phyloP scores from a whole-genome alignment of 1,139 yeast genomes.

The Pichia sp. region DNA sequence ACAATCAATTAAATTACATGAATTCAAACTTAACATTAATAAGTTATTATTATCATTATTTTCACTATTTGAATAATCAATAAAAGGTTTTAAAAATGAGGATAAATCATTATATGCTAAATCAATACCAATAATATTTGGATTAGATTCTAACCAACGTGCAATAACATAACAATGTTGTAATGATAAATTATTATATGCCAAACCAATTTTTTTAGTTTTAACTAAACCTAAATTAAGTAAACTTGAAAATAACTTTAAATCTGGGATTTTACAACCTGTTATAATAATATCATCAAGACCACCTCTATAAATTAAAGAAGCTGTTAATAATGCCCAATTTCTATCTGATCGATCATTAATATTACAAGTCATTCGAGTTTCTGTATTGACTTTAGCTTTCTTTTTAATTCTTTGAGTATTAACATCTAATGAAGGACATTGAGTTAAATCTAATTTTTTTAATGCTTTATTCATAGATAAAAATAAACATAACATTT shows the following conservation, averaged over 20 bases:
- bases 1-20: slow-evolving; percentile 39
- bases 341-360: slow-evolving; percentile 66
- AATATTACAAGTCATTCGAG: slow-evolving; percentile 54
- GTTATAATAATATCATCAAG: slow-evolving; percentile 65
- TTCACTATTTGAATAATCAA: slow-evolving; percentile 31
- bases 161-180: slow-evolving; percentile 47
- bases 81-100: slow-evolving; percentile 46
- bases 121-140: slow-evolving; percentile 47
- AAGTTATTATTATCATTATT: slow-evolving; percentile 27
- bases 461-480: slow-evolving; percentile 52
- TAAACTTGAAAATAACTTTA: slow-evolving; percentile 50
- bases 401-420: slow-evolving; percentile 42
- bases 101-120: slow-evolving; percentile 64
- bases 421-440: slow-evolving; percentile 54
- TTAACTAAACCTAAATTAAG: slow-evolving; percentile 49
- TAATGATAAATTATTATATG: slow-evolving; percentile 53
- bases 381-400: slow-evolving; percentile 15
- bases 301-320: slow-evolving; percentile 62
- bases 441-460: slow-evolving; percentile 64
- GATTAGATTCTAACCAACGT: slow-evolving; percentile 39
- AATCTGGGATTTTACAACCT: slow-evolving; percentile 62
- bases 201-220: slow-evolving; percentile 58
- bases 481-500: slow-evolving; percentile 60
- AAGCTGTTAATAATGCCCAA: slow-evolving; percentile 67
- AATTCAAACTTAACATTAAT: slow-evolving; percentile 45